phyloP scores from a whole-genome alignment of 208 protist genomes.

The Balamuthia mandrillaris region DNA sequence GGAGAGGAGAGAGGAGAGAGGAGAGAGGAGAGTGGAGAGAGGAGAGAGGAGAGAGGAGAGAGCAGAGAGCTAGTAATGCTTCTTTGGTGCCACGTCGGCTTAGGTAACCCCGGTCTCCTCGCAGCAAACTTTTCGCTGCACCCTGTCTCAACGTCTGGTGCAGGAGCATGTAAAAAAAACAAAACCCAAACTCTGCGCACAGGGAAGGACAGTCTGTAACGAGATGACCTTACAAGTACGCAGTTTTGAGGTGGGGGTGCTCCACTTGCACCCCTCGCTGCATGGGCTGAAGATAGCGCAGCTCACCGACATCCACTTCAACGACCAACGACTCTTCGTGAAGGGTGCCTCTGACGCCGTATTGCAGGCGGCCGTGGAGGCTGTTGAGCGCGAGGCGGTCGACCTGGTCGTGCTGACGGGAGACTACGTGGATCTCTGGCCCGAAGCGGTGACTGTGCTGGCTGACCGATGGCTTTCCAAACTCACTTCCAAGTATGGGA shows the following conservation, averaged over 20 bases:
- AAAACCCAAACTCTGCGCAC: too few species aligned
- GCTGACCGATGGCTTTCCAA: background rate
- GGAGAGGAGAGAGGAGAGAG: too few species aligned
- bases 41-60: too few species aligned
- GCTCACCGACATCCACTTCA: slow-evolving; percentile 4
- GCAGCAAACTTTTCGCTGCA: too few species aligned
- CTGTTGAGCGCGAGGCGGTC: background rate
- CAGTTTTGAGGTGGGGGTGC: background rate
- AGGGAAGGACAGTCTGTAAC: too few species aligned
- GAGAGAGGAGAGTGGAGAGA: too few species aligned
- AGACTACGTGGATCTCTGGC: slow-evolving; percentile 31
- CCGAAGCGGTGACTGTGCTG: background rate
- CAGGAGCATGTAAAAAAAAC: too few species aligned
- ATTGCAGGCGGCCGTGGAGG: background rate
- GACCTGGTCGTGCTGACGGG: slow-evolving; percentile 30
- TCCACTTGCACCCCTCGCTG: background rate
- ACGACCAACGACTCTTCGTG: background rate
- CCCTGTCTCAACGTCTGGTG: too few species aligned
- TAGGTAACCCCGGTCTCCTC: too few species aligned
- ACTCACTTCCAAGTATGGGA: background rate
- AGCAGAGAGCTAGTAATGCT: too few species aligned
- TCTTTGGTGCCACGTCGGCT: too few species aligned
- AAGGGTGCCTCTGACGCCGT: background rate
- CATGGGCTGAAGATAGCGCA: slow-evolving; percentile 19
- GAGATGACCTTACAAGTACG: background rate